Percentiles rank a stretch among this genome's conserved stretches.
Conservation (phyloP, 176 grass and related monocot species). For the barley (Hordeum vulgare) region MorexV3_pseudomolecules_assembly NC_058522.1:459033189-459033688, state of each 20-base stretch:
- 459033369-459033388: constrained; percentile 34
- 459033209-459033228: neutral
- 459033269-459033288: neutral
- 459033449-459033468: constrained; percentile 11
- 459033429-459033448: constrained; percentile 31
- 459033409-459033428: neutral
- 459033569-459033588: neutral
- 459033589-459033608: neutral
- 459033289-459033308: constrained; percentile 49
- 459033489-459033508: constrained; percentile 9
- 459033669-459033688: too few species aligned
- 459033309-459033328: constrained; percentile 62
- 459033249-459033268: neutral
- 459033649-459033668: too few species aligned
- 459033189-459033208: neutral
- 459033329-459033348: constrained; percentile 48
- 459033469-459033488: constrained; percentile 2
- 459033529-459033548: constrained; percentile 26
- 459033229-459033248: neutral
- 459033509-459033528: constrained; percentile 16
- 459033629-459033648: neutral
- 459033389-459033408: neutral
- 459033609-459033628: neutral
- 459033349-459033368: too few species aligned
- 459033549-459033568: neutral